Percentiles rank a stretch among this genome's conserved stretches.
Evolutionary conservation across 352 stramenopile genomes (phyloP).

Genomic region (Phytophthora meadii): DNA sequence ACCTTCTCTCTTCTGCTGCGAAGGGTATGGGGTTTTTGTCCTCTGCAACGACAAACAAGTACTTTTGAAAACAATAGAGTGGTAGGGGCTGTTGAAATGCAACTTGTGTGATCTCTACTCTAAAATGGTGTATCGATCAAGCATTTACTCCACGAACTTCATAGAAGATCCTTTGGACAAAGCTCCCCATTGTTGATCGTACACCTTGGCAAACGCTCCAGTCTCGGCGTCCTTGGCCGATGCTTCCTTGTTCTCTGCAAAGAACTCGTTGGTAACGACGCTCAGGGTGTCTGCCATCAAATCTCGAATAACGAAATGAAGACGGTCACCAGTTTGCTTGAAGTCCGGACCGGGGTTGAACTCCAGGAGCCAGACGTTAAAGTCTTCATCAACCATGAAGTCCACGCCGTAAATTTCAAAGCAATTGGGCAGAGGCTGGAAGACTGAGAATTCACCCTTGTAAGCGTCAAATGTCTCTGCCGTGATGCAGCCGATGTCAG

Average conservation of each 20-base stretch:
- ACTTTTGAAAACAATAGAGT: conserved; percentile 60
- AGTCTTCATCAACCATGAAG: conserved; percentile 77
- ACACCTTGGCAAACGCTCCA: conserved; percentile 59
- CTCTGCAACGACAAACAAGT: conserved; percentile 68
- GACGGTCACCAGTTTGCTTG: conserved; percentile 69
- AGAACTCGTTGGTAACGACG: conserved; percentile 64
- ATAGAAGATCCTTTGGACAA: conserved; percentile 59
- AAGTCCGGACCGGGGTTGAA: conserved; percentile 84
- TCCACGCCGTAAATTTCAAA: conserved; percentile 84
- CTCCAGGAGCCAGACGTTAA: conserved; percentile 75
- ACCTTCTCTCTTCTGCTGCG: conserved; percentile 68
- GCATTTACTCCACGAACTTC: conserved; percentile 55
- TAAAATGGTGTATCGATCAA: conserved; percentile 16
- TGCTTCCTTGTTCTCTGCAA: conserved; percentile 31
- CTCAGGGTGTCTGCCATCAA: conserved; percentile 69
- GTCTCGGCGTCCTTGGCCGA: conserved; percentile 26
- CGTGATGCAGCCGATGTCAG: conserved; percentile 66
- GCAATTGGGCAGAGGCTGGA: conserved; percentile 70
- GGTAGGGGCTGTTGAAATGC: conserved; percentile 1
- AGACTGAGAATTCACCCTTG: conserved; percentile 80
- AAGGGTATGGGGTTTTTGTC: conserved; percentile 88
- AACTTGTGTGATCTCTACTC: conserved; percentile 32
- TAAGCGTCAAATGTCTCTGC: conserved; percentile 73
- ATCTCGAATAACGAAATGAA: conserved; percentile 67
- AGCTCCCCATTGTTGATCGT: conserved; percentile 62